These are phyloP conservation scores for Laetiporus sulphureus DNA, from an alignment of 1,284 basidiomycete genomes.

Conservation along the genomic window DNA sequence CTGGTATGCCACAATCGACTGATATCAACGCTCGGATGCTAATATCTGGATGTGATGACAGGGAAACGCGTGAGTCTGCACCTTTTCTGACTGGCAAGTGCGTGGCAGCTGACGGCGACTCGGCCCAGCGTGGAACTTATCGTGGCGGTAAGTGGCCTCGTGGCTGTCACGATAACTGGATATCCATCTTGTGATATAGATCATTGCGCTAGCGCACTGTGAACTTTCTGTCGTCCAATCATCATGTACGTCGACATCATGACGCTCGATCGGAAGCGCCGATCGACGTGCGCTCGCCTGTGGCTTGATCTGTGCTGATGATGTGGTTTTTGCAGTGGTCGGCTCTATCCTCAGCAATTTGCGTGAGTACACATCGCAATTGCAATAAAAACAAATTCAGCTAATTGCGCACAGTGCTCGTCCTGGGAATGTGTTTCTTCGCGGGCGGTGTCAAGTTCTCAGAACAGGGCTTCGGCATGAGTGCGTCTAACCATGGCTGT, in stretches of 20 bases:
- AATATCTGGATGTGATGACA: conserved; percentile 25
- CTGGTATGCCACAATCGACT: conserved; percentile 42
- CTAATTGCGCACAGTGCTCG: conserved; percentile 46
- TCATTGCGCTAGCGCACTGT: conserved; percentile 77
- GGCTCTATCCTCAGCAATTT: conserved; percentile 81
- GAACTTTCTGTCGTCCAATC: conserved; percentile 80
- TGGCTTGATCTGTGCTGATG: neutral
- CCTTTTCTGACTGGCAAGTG: neutral
- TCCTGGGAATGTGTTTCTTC: conserved; percentile 80
- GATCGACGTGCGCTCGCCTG: too few species aligned
- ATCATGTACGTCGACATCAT: conserved; percentile 55
- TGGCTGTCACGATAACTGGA: neutral
- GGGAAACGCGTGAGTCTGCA: conserved; percentile 69
- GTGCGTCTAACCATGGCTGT: conserved; percentile 31
- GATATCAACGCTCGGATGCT: conserved; percentile 3
- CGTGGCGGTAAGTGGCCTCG: conserved; percentile 50
- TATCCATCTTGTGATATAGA: conserved; percentile 39
- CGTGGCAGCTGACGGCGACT: conserved; percentile 1
- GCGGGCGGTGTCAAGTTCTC: conserved; percentile 62
- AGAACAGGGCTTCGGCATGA: conserved; percentile 67
- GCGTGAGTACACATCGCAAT: conserved; percentile 32
- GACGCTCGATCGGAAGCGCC: too few species aligned
- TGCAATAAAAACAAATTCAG: conserved; percentile 1
- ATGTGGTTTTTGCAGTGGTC: conserved; percentile 42
- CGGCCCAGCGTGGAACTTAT: conserved; percentile 53